These are phyloP conservation scores for Alternaria sp. DNA, from an alignment of 2,329 filamentous ascomycete species.

Conservation along the genomic window DNA sequence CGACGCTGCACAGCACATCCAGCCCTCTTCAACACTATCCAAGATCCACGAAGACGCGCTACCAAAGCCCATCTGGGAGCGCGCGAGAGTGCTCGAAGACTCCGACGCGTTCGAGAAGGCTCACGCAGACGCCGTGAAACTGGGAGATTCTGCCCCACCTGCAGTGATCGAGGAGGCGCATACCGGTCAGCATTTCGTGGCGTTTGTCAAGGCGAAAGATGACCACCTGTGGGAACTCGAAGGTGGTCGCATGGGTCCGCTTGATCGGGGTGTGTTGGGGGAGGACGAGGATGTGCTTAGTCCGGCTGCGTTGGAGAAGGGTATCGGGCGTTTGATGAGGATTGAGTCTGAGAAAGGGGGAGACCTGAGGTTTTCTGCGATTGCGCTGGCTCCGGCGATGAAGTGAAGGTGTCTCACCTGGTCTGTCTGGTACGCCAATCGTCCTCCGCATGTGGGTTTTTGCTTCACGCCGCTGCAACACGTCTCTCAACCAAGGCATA, in stretches of 20 bases:
- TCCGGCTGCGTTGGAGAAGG: conserved; percentile 50
- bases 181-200: conserved; percentile 53
- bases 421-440: background rate
- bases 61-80: conserved; percentile 52
- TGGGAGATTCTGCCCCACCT: conserved; percentile 51
- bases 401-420: background rate
- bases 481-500: background rate
- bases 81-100: conserved; percentile 61
- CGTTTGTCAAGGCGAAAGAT: conserved; percentile 56
- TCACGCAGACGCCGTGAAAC: conserved; percentile 51
- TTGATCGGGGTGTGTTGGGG: conserved; percentile 51
- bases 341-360: conserved; percentile 47
- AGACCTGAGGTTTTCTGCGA: conserved; percentile 54
- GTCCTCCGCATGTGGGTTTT: background rate
- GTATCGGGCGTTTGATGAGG: conserved; percentile 47
- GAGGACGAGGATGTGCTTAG: conserved; percentile 55
- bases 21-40: conserved; percentile 53
- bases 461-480: background rate
- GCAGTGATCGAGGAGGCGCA: conserved; percentile 35
- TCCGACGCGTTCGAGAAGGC: conserved; percentile 53
- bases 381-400: conserved; percentile 46
- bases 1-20: conserved; percentile 52
- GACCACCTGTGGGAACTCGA: conserved; percentile 57
- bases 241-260: conserved; percentile 52
- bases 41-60: conserved; percentile 53